These are phyloP conservation scores for Warburgia ugandensis DNA, from an alignment of 164 flowering plant genomes.

Conservation along the genomic window DNA sequence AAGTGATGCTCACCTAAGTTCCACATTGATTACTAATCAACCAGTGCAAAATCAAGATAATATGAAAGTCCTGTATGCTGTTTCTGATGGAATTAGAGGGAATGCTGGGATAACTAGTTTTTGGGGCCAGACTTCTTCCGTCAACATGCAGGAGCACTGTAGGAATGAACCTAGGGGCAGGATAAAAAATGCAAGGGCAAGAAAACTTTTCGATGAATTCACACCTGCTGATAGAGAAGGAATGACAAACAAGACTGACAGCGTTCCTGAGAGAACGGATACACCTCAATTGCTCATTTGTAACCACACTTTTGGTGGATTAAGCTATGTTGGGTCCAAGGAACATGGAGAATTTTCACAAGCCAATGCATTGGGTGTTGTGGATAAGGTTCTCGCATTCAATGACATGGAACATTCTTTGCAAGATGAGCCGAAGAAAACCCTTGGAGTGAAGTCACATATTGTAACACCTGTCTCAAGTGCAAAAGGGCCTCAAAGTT, in stretches of 20 bases:
- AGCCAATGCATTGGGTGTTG: constrained; percentile 66
- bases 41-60: constrained; percentile 13
- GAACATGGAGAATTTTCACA: constrained; percentile 87
- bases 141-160: constrained; percentile 6
- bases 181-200: constrained; percentile 34
- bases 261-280: constrained; percentile 8
- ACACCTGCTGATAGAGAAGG: constrained; percentile 7
- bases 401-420: constrained; percentile 27
- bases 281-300: constrained; percentile 15
- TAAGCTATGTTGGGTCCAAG: constrained; percentile 79
- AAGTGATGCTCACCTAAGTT: constrained; percentile 10
- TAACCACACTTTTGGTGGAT: constrained; percentile 35
- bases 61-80: background rate
- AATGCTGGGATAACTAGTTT: constrained; percentile 10
- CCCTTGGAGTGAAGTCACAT: constrained; percentile 21
- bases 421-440: constrained; percentile 18
- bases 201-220: constrained; percentile 58
- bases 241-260: constrained; percentile 5
- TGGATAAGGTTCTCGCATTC: constrained; percentile 49
- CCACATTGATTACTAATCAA: constrained; percentile 9
- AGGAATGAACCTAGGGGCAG: constrained; percentile 18
- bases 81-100: background rate
- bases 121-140: constrained; percentile 1
- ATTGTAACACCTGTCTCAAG: constrained; percentile 26
- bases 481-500: constrained; percentile 48